These are phyloP conservation scores for Aureobasidium melanogenum DNA, from an alignment of 2,329 filamentous ascomycete genomes.

Conservation along the genomic window DNA sequence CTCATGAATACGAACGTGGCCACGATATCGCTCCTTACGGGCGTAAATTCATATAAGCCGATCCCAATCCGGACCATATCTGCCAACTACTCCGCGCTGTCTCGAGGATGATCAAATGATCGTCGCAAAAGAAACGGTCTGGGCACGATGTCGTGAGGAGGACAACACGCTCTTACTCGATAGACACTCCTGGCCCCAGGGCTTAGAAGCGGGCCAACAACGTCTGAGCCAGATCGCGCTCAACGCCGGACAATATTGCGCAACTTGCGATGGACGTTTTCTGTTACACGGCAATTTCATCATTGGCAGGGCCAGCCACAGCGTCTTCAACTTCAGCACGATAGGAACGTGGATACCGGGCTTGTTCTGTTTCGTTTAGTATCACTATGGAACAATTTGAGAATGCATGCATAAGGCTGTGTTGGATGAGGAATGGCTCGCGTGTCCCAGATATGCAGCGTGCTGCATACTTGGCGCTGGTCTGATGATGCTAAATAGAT, in stretches of 20 bases:
- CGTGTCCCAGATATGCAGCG: slow-evolving; percentile 7
- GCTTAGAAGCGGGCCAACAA: slow-evolving; percentile 10
- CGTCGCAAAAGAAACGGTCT: background rate
- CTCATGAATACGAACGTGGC: background rate
- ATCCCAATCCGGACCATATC: background rate
- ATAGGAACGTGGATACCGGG: background rate
- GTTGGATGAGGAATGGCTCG: background rate
- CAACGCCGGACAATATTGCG: background rate
- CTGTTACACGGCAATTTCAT: background rate
- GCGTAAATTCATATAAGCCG: background rate
- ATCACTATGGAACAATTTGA: background rate
- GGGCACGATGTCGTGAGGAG: background rate
- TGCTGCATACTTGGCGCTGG: slow-evolving; percentile 2
- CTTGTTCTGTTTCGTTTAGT: slow-evolving; percentile 1
- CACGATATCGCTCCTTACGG: background rate
- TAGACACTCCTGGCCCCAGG: background rate
- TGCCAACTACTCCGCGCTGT: background rate
- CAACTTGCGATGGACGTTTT: background rate
- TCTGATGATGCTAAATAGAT: background rate
- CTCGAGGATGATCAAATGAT: slow-evolving; percentile 8
- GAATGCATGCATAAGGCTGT: slow-evolving; percentile 9
- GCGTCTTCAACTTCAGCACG: background rate
- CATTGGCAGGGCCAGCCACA: background rate
- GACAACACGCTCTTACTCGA: background rate
- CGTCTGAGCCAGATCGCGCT: slow-evolving; percentile 5